Evolutionary conservation across 1,139 yeast species (phyloP).

Genomic region (Zhuliangozyma parablackwelliae): DNA sequence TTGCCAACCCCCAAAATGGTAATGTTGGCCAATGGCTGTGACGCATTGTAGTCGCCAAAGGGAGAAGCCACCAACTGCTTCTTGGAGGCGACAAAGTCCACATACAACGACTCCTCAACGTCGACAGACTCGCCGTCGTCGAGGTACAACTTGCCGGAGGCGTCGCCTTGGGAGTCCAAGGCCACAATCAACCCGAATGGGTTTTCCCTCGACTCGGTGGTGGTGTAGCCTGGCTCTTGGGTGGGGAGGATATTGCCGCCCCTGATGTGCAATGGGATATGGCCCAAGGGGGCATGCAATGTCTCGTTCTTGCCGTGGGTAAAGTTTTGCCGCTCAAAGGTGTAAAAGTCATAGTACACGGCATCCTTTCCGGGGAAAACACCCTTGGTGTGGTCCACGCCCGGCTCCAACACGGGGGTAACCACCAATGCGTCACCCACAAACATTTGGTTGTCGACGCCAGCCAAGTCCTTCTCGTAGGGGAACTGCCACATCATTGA

Average conservation of each 20-base stretch:
- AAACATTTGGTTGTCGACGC: constrained; percentile 19
- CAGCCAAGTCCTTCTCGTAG: constrained; percentile 11
- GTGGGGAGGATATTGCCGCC: constrained; percentile 19
- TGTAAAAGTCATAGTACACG: constrained; percentile 32
- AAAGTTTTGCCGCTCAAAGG: constrained; percentile 17
- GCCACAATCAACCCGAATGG: constrained; percentile 26
- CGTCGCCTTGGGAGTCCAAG: constrained; percentile 16
- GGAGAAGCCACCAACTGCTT: constrained; percentile 13
- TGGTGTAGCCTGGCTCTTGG: constrained; percentile 29
- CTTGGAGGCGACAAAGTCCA: constrained; percentile 14
- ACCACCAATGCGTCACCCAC: constrained; percentile 22
- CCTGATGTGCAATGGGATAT: constrained; percentile 18
- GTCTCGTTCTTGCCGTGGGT: constrained; percentile 18
- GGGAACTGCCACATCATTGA: constrained; percentile 20
- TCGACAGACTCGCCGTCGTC: constrained; percentile 26
- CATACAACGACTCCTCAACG: constrained; percentile 15
- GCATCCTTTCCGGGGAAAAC: constrained; percentile 21
- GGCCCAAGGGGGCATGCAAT: constrained; percentile 20
- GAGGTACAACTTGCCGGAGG: constrained; percentile 16
- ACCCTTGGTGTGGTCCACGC: constrained; percentile 19
- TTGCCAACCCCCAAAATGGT: constrained; percentile 21
- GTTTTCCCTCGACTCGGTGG: constrained; percentile 22
- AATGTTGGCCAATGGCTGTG: constrained; percentile 20
- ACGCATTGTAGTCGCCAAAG: constrained; percentile 15
- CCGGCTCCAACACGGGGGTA: constrained; percentile 20